phyloP scores from a whole-genome alignment of 192 early-diverging fungal genomes.

The Coemansia sp. region DNA sequence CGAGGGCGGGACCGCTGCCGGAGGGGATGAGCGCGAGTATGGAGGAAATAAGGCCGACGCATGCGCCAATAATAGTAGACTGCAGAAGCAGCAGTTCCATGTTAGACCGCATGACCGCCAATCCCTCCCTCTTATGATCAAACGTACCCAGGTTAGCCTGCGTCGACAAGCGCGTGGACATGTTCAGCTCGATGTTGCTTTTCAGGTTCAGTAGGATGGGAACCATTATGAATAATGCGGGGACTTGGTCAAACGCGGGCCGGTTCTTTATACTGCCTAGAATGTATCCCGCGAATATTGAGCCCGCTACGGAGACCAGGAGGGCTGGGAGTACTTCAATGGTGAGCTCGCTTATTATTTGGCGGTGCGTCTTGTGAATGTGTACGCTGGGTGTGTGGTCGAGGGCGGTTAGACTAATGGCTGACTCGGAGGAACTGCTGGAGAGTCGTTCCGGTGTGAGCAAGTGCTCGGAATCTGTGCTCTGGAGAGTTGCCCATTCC shows the following conservation, averaged over 20 bases:
- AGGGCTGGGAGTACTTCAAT: constrained; percentile 66
- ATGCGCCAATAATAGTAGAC: constrained; percentile 65
- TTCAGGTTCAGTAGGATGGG: constrained; percentile 86
- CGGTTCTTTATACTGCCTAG: constrained; percentile 69
- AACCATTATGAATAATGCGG: constrained; percentile 83
- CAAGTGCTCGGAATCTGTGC: not conserved
- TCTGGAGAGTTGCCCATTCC: not conserved
- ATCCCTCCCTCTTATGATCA: constrained; percentile 55
- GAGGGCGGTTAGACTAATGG: not conserved
- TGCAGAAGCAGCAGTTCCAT: constrained; percentile 76
- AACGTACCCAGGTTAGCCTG: constrained; percentile 69
- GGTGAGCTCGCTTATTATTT: constrained; percentile 36
- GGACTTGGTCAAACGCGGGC: constrained; percentile 66
- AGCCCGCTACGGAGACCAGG: constrained; percentile 69
- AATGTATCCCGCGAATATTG: constrained; percentile 71
- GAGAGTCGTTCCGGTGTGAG: not conserved
- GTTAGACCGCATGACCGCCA: constrained; percentile 70
- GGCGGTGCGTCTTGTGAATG: constrained; percentile 12
- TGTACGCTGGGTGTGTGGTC: constrained; percentile 1
- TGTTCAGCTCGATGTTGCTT: constrained; percentile 90
- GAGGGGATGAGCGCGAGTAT: constrained; percentile 41
- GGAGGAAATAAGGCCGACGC: constrained; percentile 73
- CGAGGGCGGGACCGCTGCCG: not conserved
- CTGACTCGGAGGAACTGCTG: not conserved
- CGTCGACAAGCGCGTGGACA: constrained; percentile 84